Percentiles rank a stretch among this genome's conserved stretches.
These are phyloP conservation scores for Begonia fuchsioides DNA, from an alignment of 306 rosid genomes.

Conservation along the genomic window DNA sequence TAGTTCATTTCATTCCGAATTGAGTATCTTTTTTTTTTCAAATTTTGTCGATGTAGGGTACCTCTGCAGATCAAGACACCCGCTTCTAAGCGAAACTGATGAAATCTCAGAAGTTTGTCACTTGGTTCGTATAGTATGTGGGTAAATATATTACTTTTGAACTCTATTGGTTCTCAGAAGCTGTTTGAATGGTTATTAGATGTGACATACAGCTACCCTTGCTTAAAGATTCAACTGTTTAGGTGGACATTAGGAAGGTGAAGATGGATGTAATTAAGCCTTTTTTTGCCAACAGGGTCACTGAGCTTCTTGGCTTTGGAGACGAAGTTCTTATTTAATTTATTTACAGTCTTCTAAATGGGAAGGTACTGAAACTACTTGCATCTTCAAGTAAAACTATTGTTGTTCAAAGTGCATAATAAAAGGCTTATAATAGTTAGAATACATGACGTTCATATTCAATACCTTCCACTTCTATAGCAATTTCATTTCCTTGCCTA, in stretches of 20 bases:
- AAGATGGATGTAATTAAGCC: constrained; percentile 82
- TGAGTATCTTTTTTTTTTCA: neutral
- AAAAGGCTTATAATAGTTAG: too few species aligned
- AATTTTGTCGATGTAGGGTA: constrained; percentile 53
- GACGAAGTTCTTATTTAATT: constrained; percentile 98
- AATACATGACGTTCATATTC: too few species aligned
- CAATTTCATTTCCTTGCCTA: too few species aligned
- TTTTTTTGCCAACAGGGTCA: constrained; percentile 76
- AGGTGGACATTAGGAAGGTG: constrained; percentile 88
- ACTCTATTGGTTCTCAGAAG: too few species aligned
- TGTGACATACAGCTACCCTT: too few species aligned
- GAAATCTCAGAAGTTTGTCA: constrained; percentile 95
- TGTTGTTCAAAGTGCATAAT: too few species aligned
- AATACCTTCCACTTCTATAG: too few species aligned
- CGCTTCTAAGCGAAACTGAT: constrained; percentile 86
- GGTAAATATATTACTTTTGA: too few species aligned
- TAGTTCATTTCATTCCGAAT: neutral
- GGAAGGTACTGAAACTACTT: constrained; percentile 37
- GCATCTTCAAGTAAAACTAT: too few species aligned
- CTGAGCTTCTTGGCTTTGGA: constrained; percentile 91
- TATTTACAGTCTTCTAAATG: constrained; percentile 79
- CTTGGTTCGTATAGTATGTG: constrained; percentile 39
- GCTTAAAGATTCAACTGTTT: constrained; percentile 2
- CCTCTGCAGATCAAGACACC: constrained; percentile 98
- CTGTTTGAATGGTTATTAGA: too few species aligned